Conservation (phyloP, 176 grass and related monocot genomes). For the Musa troglodytarum region DNA sequence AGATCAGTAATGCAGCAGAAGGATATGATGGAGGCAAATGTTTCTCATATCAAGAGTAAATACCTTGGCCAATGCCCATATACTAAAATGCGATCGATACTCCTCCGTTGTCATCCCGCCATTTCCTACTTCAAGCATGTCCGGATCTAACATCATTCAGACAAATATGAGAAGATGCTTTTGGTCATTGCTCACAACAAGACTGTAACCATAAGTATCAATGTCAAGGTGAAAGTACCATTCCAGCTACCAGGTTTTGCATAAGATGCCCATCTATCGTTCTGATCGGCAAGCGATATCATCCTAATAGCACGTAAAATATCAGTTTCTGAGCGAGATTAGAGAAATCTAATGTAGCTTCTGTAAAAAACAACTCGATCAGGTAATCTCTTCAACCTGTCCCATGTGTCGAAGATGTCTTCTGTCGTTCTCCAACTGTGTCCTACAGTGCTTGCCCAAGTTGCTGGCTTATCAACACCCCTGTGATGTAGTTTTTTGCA, state of each 20-base stretch:
- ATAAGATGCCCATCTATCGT: constrained; percentile 81
- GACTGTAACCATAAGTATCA: not conserved
- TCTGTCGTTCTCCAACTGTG: constrained; percentile 95
- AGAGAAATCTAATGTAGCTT: no score
- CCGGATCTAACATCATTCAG: constrained; percentile 7
- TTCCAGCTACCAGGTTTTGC: constrained; percentile 69
- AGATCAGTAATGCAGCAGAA: not conserved
- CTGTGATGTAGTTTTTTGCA: constrained; percentile 21
- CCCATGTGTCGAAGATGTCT: constrained; percentile 71
- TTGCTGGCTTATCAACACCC: constrained; percentile 63
- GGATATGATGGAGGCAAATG: not conserved
- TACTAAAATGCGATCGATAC: constrained; percentile 8
- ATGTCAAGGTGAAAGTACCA: not conserved
- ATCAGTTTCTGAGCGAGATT: not conserved
- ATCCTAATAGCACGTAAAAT: not conserved
- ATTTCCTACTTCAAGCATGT: constrained; percentile 17
- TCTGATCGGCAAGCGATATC: constrained; percentile 57
- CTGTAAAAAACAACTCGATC: not conserved
- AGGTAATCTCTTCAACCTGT: constrained; percentile 28
- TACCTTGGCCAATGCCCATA: constrained; percentile 14
- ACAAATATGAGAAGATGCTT: not conserved
- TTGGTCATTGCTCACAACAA: not conserved
- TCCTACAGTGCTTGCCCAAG: constrained; percentile 58
- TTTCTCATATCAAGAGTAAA: not conserved
- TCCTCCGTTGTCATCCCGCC: constrained; percentile 14